Evolutionary conservation across 1,284 basidiomycete species (phyloP), one percentile per base, ranked within the genome.

Genomic region (Apiotrichum akiyoshidainum): DNA sequence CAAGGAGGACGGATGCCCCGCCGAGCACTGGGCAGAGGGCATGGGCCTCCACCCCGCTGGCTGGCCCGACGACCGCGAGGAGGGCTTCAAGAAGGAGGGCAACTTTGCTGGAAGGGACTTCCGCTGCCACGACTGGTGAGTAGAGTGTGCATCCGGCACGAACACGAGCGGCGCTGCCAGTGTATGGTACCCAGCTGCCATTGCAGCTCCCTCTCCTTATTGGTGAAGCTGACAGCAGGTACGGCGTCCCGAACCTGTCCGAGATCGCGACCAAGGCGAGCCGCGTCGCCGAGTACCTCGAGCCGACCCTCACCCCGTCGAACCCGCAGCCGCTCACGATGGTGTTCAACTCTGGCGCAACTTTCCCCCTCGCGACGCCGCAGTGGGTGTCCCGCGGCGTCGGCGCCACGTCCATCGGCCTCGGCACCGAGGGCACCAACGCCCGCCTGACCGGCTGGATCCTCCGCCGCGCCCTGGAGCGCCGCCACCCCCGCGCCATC

Each of bases 391-490:
- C 91, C 16, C 84, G 83, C 64, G 92, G 91, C 1, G 84, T 90
- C 65, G 89, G 90, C 26, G 90, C 85, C 83, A 88, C 89, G 0
- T 78, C 80, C 22, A 80, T 82, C 75, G 85, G 86, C 8, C 69
- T 92, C 11, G 91, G 91, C 4, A 79, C 92, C 22, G 85, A 89
- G 69, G 91, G 92, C 4, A 85, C 92, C 46, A 94, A 95, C 69
- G 80, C 80, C n/a, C 81, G 86, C 22, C 75, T 91, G 1, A 85
- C 82, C 1, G 78, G 77, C 57, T 92, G 88, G 87, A 67, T 92
- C n/a, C 69, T 91, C 46, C 80, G 82, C 35, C 47, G 46, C n/a
- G 60, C 66, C 17, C 59, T 22, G 2, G 58, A 61, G 22, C 67
- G 66, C 1, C 54, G 56, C 53, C 55, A 53, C 54, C 51, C 75